phyloP scores from a whole-genome alignment of 108 stramenopile genomes.

The Cyclostephanos tholiformis region DNA sequence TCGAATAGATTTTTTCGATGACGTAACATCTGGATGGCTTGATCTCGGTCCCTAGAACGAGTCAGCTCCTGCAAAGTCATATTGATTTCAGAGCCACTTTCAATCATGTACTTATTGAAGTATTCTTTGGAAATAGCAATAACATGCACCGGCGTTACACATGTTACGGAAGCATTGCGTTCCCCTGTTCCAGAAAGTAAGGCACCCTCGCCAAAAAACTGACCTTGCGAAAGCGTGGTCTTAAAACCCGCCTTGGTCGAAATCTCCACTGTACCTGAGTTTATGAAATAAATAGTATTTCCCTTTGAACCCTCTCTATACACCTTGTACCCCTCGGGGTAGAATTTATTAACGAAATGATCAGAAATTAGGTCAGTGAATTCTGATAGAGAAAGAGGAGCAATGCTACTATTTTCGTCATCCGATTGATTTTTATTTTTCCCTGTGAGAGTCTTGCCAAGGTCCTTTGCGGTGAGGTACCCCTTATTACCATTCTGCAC shows the following conservation, averaged over 20 bases:
- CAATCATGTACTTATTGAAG: constrained; percentile 2
- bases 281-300: constrained; percentile 38
- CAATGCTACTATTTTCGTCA: background rate
- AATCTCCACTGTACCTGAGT: constrained; percentile 30
- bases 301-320: constrained; percentile 25
- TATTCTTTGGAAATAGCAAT: constrained; percentile 14
- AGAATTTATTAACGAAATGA: constrained; percentile 13
- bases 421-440: background rate
- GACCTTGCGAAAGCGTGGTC: constrained; percentile 21
- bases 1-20: too few species aligned
- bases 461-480: constrained; percentile 19
- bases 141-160: constrained; percentile 21
- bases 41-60: too few species aligned
- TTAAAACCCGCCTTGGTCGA: constrained; percentile 28
- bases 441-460: constrained; percentile 9
- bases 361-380: constrained; percentile 12
- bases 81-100: too few species aligned
- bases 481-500: constrained; percentile 27
- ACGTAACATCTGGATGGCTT: too few species aligned
- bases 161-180: constrained; percentile 7
- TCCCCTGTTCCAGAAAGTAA: background rate
- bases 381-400: constrained; percentile 8
- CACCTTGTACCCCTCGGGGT: constrained; percentile 6
- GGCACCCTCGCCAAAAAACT: constrained; percentile 36
- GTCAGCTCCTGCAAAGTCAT: too few species aligned